These are phyloP conservation scores for Penicillium verhagenii DNA, from an alignment of 495 filamentous ascomycete species.

Conservation along the genomic window DNA sequence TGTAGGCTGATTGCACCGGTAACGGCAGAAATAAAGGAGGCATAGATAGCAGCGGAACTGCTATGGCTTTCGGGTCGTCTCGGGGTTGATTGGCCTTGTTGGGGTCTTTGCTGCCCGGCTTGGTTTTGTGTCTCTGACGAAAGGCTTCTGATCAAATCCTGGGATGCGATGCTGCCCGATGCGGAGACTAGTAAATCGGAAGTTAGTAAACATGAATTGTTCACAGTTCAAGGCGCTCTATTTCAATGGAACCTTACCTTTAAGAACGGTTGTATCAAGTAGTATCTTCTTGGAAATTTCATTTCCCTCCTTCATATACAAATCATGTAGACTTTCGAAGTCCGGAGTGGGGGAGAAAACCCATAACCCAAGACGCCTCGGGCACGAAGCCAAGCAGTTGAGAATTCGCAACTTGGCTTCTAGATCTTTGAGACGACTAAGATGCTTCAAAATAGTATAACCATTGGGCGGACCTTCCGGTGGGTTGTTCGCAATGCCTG, in stretches of 20 bases:
- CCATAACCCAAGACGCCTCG: conserved; percentile 44
- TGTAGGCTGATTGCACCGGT: conserved; percentile 43
- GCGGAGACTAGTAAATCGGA: conserved; percentile 37
- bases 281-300: conserved; percentile 34
- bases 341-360: conserved; percentile 44
- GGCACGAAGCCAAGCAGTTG: conserved; percentile 43
- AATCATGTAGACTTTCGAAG: conserved; percentile 37
- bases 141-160: conserved; percentile 40
- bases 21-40: conserved; percentile 44
- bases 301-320: conserved; percentile 28
- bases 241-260: conserved; percentile 29
- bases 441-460: conserved; percentile 44
- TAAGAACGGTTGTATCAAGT: conserved; percentile 36
- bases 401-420: conserved; percentile 39
- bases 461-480: conserved; percentile 40
- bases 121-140: conserved; percentile 32
- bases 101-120: conserved; percentile 19
- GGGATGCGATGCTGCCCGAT: conserved; percentile 37
- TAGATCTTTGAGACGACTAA: conserved; percentile 45
- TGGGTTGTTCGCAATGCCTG: conserved; percentile 31
- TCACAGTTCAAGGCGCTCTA: background rate
- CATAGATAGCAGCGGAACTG: conserved; percentile 42
- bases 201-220: conserved; percentile 1
- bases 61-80: conserved; percentile 36
- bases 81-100: conserved; percentile 26